Conservation (phyloP, 164 flowering plant species). For the Umbilicus rupestris region DNA sequence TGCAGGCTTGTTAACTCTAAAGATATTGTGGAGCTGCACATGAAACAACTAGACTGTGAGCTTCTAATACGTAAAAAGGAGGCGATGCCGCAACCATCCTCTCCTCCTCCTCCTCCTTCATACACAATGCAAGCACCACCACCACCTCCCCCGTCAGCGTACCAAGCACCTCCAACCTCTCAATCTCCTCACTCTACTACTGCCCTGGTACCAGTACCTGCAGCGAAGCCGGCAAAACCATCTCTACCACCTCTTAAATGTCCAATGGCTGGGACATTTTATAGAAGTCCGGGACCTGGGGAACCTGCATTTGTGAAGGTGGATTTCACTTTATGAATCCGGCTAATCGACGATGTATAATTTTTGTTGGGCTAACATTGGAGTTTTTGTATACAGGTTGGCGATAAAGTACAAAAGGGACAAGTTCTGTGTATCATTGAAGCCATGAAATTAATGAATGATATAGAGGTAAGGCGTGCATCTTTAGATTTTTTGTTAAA, state of each 20-base stretch:
- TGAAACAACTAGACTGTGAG: conserved; percentile 74
- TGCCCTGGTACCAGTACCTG: conserved; percentile 24
- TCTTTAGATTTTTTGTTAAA: too few relatives aligned
- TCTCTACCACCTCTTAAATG: conserved; percentile 62
- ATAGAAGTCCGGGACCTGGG: conserved; percentile 56
- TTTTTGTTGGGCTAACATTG: not conserved
- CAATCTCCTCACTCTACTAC: conserved; percentile 20
- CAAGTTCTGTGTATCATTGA: conserved; percentile 34
- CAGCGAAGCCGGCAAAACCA: conserved; percentile 36
- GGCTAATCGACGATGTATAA: not conserved
- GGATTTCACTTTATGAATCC: not conserved
- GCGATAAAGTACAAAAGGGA: conserved; percentile 38
- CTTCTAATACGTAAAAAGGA: conserved; percentile 71
- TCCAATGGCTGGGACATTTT: conserved; percentile 90
- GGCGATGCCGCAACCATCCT: conserved; percentile 49
- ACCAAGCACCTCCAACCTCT: conserved; percentile 18
- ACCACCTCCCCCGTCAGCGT: conserved; percentile 19
- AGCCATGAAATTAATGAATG: conserved; percentile 43
- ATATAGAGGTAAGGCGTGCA: conserved; percentile 24
- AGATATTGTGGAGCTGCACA: conserved; percentile 73
- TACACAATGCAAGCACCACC: conserved; percentile 31
- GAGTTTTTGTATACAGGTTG: conserved; percentile 20
- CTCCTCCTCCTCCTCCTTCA: conserved; percentile 24
- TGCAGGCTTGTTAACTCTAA: conserved; percentile 81
- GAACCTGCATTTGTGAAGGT: conserved; percentile 84